Percentiles rank a stretch among this genome's conserved stretches.
phyloP scores from a whole-genome alignment of 306 rosid genomes.

The Cucumis hystrix region DNA sequence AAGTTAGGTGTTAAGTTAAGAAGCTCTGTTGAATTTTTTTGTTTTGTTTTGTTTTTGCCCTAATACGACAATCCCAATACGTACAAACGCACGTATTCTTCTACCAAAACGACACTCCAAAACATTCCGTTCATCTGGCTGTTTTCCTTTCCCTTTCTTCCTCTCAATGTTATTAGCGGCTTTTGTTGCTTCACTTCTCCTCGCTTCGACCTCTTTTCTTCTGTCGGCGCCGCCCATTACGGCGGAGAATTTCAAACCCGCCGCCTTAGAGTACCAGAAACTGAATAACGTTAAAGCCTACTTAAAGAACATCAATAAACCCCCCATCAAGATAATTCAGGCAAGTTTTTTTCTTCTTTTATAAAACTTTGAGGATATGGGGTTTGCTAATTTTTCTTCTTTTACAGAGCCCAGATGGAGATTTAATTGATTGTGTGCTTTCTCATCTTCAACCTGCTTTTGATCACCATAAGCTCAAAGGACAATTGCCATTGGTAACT shows the following conservation, averaged over 20 bases:
- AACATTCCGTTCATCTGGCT: constrained; percentile 38
- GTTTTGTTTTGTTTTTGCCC: neutral
- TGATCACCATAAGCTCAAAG: constrained; percentile 67
- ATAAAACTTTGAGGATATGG: constrained; percentile 10
- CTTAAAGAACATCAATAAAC: constrained; percentile 66
- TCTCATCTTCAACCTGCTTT: constrained; percentile 90
- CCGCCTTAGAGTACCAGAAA: constrained; percentile 24
- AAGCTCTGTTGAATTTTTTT: neutral
- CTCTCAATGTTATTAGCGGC: constrained; percentile 3
- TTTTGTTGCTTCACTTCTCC: constrained; percentile 3
- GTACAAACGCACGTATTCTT: constrained; percentile 22
- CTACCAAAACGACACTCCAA: constrained; percentile 25
- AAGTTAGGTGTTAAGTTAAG: neutral
- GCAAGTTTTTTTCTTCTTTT: constrained; percentile 5
- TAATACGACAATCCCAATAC: constrained; percentile 62
- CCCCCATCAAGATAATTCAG: constrained; percentile 80
- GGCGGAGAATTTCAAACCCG: constrained; percentile 32
- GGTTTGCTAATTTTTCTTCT: constrained; percentile 9
- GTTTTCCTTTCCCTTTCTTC: neutral
- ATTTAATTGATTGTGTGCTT: constrained; percentile 74
- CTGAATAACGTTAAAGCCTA: constrained; percentile 27
- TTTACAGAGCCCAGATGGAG: constrained; percentile 95
- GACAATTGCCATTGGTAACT: constrained; percentile 74
- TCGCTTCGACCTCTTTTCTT: neutral
- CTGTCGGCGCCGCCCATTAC: neutral